phyloP scores from a whole-genome alignment of 768 basidiomycete genomes.

The Amanita rubescens region DNA sequence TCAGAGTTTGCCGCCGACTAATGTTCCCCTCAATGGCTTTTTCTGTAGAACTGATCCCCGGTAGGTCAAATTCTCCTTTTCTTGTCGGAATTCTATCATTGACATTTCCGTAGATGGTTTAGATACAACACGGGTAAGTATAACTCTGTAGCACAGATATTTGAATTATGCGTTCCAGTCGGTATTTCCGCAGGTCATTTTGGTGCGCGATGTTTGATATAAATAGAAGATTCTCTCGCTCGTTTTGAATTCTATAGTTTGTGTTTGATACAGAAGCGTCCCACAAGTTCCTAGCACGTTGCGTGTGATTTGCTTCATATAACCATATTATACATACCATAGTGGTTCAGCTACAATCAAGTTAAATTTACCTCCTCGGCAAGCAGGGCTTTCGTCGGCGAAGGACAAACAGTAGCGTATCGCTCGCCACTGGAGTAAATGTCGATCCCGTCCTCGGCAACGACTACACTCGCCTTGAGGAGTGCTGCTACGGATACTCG shows the following conservation, averaged over 20 bases:
- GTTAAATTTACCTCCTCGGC: slow-evolving; percentile 36
- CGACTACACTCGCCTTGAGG: slow-evolving; percentile 27
- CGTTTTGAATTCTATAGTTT: slow-evolving; percentile 24
- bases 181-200: slow-evolving; percentile 45
- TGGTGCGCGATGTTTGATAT: slow-evolving; percentile 20
- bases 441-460: slow-evolving; percentile 45
- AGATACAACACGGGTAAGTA: slow-evolving; percentile 39
- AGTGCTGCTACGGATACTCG: too few relatives aligned
- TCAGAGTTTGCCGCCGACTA: slow-evolving; percentile 30
- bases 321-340: too few relatives aligned
- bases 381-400: slow-evolving; percentile 46
- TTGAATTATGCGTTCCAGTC: slow-evolving; percentile 20
- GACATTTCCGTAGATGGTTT: slow-evolving; percentile 34
- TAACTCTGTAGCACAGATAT: background rate
- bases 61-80: slow-evolving; percentile 21
- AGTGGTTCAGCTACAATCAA: too few relatives aligned
- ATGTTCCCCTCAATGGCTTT: slow-evolving; percentile 42
- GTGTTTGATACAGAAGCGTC: slow-evolving; percentile 49
- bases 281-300: too few relatives aligned
- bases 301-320: too few relatives aligned
- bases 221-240: background rate
- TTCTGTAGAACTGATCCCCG: slow-evolving; percentile 54
- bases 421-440: slow-evolving; percentile 48
- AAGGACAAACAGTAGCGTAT: slow-evolving; percentile 32
- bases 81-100: background rate